A percentile compares a stretch with the other conserved stretches of the same genome.
These are phyloP conservation scores for Byssothecium circinans DNA, from an alignment of 2,329 filamentous ascomycete species.

Conservation along the genomic window DNA sequence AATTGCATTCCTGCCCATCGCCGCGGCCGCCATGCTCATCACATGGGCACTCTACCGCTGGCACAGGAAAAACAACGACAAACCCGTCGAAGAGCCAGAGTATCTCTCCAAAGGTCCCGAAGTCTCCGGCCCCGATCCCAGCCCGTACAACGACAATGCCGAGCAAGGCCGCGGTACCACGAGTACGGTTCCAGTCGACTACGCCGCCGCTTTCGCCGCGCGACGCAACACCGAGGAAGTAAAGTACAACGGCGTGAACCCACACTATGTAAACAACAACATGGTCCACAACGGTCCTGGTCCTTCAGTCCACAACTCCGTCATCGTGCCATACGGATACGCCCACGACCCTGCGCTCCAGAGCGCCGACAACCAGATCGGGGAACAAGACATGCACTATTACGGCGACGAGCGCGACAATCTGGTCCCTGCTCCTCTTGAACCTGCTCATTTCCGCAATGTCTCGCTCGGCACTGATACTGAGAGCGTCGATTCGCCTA, in stretches of 20 bases:
- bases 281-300: constrained; percentile 4
- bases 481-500: constrained; percentile 25
- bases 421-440: neutral
- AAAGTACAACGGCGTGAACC: constrained; percentile 3
- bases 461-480: constrained; percentile 5
- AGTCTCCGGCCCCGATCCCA: neutral
- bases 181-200: constrained; percentile 8
- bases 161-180: neutral
- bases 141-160: constrained; percentile 7
- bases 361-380: neutral
- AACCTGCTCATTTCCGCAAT: neutral
- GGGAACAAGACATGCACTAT: neutral
- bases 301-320: neutral
- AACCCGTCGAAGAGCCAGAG: neutral
- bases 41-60: constrained; percentile 20
- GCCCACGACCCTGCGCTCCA: neutral
- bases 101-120: neutral
- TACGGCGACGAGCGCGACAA: constrained; percentile 1
- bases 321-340: neutral
- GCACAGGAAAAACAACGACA: constrained; percentile 14
- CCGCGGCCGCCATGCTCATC: constrained; percentile 14
- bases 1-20: constrained; percentile 29
- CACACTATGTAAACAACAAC: neutral
- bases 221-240: constrained; percentile 1
- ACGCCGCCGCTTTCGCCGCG: constrained; percentile 9